Evolutionary conservation across 257 asterid species (phyloP), one percentile per base, ranked within the genome.

Genomic region (Misopates orontium): DNA sequence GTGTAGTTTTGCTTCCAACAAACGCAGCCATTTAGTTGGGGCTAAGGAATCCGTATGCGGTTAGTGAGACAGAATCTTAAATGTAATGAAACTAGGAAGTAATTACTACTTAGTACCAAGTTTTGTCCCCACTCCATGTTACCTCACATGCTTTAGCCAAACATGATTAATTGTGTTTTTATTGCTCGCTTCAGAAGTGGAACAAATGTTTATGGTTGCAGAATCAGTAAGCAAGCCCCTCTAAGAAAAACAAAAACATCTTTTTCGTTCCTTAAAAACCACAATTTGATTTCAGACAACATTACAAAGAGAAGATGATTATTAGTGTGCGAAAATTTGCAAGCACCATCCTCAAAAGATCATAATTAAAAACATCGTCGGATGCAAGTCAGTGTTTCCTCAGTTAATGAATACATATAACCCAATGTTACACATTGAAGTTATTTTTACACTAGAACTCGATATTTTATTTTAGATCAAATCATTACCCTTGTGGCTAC

Each of bases 101-200:
- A 45, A 45, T 15, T 2, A 45, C 5, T 13, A 45, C 14, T 13
- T 4, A 19, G 28, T 49, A 63, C 52, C n/a, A 51, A 36, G 52
- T 8, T 21, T 13, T 62, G 75, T 42, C 78, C 78, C 81, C 67
- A 77, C 81, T 32, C 51, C 75, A 72, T 72, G 80, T 76, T 71
- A 45, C 64, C 40, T 18, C 68, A 63, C 79, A 56, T 74, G 76
- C 42, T 50, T 64, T 48, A 55, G 4, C 9, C n/a, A 31, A 66
- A 71, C 64, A 64, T 52, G 21, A 71, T 67, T 71, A 62, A 76
- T 61, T 66, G 66, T 64, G 60, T 56, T 42, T 19, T 59, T 11
- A 19, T 48, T 28, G 60, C 41, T 36, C 40, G 18, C 25, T 62
- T 66, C 36, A 50, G n/a, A 50, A 44, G 53, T 36, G 59, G 25